Base-by-base conservation (phyloP, 495 filamentous ascomycete genomes). In the Acidomyces sp. region DNA sequence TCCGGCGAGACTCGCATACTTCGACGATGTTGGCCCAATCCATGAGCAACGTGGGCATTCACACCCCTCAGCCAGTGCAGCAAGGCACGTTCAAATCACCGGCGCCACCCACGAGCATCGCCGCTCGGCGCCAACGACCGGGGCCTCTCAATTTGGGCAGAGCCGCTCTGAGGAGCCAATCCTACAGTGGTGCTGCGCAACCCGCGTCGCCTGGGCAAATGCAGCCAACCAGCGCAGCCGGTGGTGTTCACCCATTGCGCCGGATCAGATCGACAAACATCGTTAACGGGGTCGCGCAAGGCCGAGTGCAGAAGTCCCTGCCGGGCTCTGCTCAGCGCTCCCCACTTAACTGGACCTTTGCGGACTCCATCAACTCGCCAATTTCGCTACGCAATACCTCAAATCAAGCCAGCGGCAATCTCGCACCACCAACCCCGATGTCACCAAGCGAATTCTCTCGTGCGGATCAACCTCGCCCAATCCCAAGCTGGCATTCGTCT, bases 391-490 rank as follows among this genome's bases (percentile, higher is more conserved):
- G 36, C 30, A 16, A 43, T 26, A 25, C 46, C 34, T 30, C 54
- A 37, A 17, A 38, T 16, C 21, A 40, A 19, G n/a, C 42, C 19
- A 19, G 15, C 45, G 51, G 52, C 24, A 58, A 43, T 45, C 39
- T 61, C 9, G 60, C 58, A 12, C 60, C 61, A 19, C 60, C 58
- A n/a, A 64, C 61, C 16, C 61, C 61, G 7, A 26, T 56, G 32
- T 59, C 61, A 4, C 60, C 60, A 11, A 48, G 50, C 32, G 60
- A 60, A 18, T 45, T 54, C 28, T 19, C 36, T 4, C 41, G 10
- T 9, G 6, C 19, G 6, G 36, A 51, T 7, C 45, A 37, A 11
- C 13, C 16, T 15, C 42, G 35, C 13, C 11, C 42, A 9, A 17
- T 46, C 9, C 17, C 35, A 3, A 12, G 3, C 4, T 45, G 42